Conservation (phyloP, 441 rosid genomes). For the Pelargonium cotyledonis region DNA sequence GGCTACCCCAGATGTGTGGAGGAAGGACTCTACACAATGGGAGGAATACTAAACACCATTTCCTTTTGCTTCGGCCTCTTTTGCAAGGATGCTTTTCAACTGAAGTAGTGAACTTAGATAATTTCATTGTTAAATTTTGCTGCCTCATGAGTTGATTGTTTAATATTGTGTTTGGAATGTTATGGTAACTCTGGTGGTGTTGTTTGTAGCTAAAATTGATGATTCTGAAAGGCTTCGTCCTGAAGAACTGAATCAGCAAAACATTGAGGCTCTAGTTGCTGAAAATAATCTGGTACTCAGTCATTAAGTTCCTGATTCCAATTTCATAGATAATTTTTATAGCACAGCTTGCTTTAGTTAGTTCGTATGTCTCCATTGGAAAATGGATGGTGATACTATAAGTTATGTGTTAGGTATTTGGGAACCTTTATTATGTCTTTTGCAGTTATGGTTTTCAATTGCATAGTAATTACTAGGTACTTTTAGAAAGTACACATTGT, state of each 20-base stretch:
- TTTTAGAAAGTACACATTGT: neutral
- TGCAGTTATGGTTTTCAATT: neutral
- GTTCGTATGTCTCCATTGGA: neutral
- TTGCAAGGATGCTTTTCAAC: too few species aligned
- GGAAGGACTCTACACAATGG: too few species aligned
- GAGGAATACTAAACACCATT: too few species aligned
- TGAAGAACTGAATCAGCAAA: conserved; percentile 95
- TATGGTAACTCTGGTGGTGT: conserved; percentile 12
- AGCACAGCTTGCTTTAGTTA: neutral
- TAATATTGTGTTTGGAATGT: neutral
- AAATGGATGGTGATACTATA: neutral
- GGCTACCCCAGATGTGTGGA: too few species aligned
- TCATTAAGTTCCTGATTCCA: conserved; percentile 14
- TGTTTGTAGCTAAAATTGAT: conserved; percentile 52
- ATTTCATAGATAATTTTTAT: neutral
- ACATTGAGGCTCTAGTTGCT: conserved; percentile 94
- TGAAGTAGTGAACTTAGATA: too few species aligned
- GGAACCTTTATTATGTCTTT: neutral
- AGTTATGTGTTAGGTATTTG: neutral
- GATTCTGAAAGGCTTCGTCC: conserved; percentile 90
- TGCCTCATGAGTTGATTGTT: too few species aligned
- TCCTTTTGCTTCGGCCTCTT: too few species aligned
- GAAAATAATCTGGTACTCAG: conserved; percentile 80
- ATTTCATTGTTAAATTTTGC: too few species aligned
- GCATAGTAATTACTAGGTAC: neutral